Base-by-base conservation (phyloP, 2,329 filamentous ascomycete genomes). In the Clarireedia hainanense region DNA sequence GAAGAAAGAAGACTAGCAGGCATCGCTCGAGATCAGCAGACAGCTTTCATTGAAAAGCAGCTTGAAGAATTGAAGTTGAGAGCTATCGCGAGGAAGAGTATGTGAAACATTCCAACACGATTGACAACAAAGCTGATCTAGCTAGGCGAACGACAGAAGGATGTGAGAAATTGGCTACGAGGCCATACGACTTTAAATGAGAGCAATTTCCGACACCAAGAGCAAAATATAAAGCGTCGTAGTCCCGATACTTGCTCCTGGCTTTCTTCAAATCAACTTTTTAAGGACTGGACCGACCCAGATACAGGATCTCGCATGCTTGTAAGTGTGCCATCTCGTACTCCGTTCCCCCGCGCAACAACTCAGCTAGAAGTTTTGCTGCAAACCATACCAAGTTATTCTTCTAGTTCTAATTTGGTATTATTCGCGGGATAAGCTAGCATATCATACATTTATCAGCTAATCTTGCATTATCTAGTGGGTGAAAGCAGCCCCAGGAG, bases 151-250 rank as follows among this genome's bases (percentile, higher is more conserved):
- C 37, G 50, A 23, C 37, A 52, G n/a, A 45, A 52, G 20, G 37
- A 52, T n/a, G 50, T 52, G 39, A 52, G 40, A 34, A 20, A 45
- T n/a, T 52, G 50, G 50, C 37, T 52, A 30, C 40, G 39, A 14
- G 50, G 26, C 15, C 40, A 27, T 23, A 26, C 50, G 42, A 30
- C 37, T 14, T 39, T 52, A 2, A 52, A 45, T 6, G 37, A 52
- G n/a, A 30, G 37, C 20, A 52, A 52, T 17, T 45, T 43, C 1
- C 50, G 50, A 14, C 39, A 24, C 10, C 50, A 52, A 30, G 50
- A 52, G 4, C 40, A 43, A 24, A 20, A 45, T 20, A 0, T 45
- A 10, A 52, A 23, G 39, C 34, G 12, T 20, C 39, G 39, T 20
- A 52, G 50, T n/a, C 50, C 39, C 14, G 50, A 45, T 4, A 52